phyloP scores from a whole-genome alignment of 441 rosid species.

The Erodium chrysanthum region DNA sequence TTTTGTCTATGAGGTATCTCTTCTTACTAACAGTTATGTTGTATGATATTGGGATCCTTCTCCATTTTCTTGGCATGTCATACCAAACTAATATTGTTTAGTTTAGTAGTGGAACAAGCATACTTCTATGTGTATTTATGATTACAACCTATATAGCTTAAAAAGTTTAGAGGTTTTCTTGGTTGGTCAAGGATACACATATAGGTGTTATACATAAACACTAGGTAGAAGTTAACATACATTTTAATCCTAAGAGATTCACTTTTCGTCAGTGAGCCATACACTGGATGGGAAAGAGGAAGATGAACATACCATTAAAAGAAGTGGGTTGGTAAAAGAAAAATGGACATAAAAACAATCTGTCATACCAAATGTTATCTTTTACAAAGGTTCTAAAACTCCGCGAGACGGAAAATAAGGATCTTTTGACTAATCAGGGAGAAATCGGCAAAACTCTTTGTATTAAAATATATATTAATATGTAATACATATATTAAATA shows the following conservation, averaged over 20 bases:
- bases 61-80: background rate
- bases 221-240: too few relatives aligned
- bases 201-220: too few relatives aligned
- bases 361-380: background rate
- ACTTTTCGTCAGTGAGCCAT: background rate
- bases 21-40: background rate
- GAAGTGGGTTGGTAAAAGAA: background rate
- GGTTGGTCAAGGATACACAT: background rate
- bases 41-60: background rate
- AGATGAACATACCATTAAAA: background rate
- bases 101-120: background rate
- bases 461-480: too few relatives aligned
- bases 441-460: too few relatives aligned
- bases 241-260: background rate
- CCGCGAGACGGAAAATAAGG: too few relatives aligned
- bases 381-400: too few relatives aligned
- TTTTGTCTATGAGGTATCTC: constrained; percentile 77
- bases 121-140: background rate
- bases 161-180: background rate
- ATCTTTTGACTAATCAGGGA: too few relatives aligned
- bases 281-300: background rate
- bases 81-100: background rate
- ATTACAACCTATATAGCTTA: background rate
- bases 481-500: too few relatives aligned
- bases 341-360: background rate